Evolutionary conservation across 371 early-diverging fungal species (phyloP), one percentile per base, ranked within the genome.

Genomic region (Entomophthora muscae): DNA sequence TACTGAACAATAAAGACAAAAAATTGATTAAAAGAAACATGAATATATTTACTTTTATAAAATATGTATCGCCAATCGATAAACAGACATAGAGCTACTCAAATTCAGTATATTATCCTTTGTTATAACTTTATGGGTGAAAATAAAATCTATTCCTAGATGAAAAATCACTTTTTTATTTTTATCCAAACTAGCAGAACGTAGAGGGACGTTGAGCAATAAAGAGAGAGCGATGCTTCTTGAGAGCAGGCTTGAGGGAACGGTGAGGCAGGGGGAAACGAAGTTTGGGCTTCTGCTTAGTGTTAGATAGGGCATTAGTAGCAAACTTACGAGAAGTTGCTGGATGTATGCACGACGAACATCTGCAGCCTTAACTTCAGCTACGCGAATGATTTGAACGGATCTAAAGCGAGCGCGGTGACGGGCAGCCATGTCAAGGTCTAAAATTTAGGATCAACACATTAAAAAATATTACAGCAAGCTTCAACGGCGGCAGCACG

Each of bases 341-440:
- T 81, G 84, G 82, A 96, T 93, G 86, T 96, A 93, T 32, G 93
- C 90, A 75, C 98, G 95, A 72, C 92, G 89, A 66, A 96, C 90
- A 74, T 94, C 93, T 27, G 81, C 80, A 72, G 82, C 73, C 79
- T 86, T 84, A 66, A 98, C 83, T 72, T 88, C 87, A 64, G 89
- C 91, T 66, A 98, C 96, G 68, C 91, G 89, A 79, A 98, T 93
- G 88, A 98, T 92, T 79, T 98, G 98, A 78, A 98, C 85, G 63
- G 93, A 91, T 76, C 83, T 74, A 84, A 95, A 98, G 68, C 97
- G 93, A 68, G 96, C 95, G 79, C 96, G 94, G 84, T 98, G 98
- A 73, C 93, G 93, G 69, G 96, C 88, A 72, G 97, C 96, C 95
- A 98, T 93, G 78, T 98, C 98, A 78, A 94, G 94, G 88, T 98